Evolutionary conservation across 108 stramenopile species (phyloP), one percentile per base, ranked within the genome.

Genomic region (Nitzschia sp.): DNA sequence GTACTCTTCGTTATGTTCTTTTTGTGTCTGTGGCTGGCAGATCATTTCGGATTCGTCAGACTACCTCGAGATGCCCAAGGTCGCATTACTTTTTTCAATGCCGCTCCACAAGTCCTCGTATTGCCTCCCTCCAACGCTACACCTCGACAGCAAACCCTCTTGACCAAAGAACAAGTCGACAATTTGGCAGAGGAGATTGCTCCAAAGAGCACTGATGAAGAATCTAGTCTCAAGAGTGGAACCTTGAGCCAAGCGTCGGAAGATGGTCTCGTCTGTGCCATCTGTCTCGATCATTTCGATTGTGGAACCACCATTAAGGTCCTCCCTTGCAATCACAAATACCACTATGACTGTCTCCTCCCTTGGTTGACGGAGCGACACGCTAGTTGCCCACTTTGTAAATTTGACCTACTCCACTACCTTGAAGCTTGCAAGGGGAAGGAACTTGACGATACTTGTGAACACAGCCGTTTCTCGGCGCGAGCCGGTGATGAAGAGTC

Each of bases 261-360:
- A 66, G 38, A 34, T 29, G 10, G 44, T 6, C 56, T 41, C 24
- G 51, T 51, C 44, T 97, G 96, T 81, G 85, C 92, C 22, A 89
- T 97, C 43, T 97, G 96, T 58, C 57, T 97, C 10, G 94, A 93
- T 38, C 94, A 95, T 43, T 94, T 92, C 70, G 86, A 91, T 63
- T 50, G 78, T 19, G 82, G 79, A 8, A 88, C 90, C 26, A 73
- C 66, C 22, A 51, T 70, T 0, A 67, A 85, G 44, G 72, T 87
- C 19, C 58, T 97, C 29, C 93, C 94, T 2, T 97, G 96, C 65
- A 63, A 76, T 2, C 96, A 97, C 70, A 53, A 74, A 48, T 97
- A 91, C 71, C 96, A 97, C 69, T 73, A 72, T 24, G 84, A 90
- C 10, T 97, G 96, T 71, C 83, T 97, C 26, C 79, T 95, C 22